Conservation (phyloP, 441 rosid genomes). For the Adansonia madagascariensis region DNA sequence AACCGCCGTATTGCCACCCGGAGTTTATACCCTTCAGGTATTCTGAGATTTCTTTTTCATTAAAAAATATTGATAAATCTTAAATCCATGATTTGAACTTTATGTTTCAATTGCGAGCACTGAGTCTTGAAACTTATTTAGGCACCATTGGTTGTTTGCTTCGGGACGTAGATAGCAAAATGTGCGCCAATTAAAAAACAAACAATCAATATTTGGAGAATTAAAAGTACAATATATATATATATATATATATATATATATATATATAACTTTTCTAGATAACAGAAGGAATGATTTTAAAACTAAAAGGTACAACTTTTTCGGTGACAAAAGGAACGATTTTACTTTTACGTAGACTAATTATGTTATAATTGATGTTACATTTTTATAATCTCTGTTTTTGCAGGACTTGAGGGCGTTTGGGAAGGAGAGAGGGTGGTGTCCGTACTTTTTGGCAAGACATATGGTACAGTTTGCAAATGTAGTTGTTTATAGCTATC, state of each 20-base stretch:
- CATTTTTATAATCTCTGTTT: slow-evolving; percentile 1
- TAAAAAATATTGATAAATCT: not conserved
- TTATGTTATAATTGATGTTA: not conserved
- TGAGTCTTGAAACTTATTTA: not conserved
- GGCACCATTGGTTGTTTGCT: not conserved
- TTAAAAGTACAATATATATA: not conserved
- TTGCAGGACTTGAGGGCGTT: slow-evolving; percentile 76
- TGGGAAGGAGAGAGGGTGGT: slow-evolving; percentile 88
- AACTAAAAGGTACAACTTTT: not conserved
- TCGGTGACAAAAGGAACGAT: not conserved
- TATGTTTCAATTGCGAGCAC: not conserved
- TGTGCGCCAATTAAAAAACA: not conserved
- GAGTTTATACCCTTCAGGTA: slow-evolving; percentile 93
- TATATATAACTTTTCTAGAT: not conserved
- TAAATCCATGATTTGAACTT: not conserved
- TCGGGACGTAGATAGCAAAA: not conserved
- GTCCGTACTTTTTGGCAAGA: slow-evolving; percentile 89
- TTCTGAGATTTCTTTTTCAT: not conserved
- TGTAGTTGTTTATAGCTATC: slow-evolving; percentile 91
- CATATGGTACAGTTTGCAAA: slow-evolving; percentile 95
- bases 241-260: no score
- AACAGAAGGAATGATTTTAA: not conserved
- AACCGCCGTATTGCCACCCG: slow-evolving; percentile 80
- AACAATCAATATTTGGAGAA: not conserved
- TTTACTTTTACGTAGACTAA: not conserved